Evolutionary conservation across 2,329 filamentous ascomycete species (phyloP).

Genomic region (Drechslerella dactyloides): DNA sequence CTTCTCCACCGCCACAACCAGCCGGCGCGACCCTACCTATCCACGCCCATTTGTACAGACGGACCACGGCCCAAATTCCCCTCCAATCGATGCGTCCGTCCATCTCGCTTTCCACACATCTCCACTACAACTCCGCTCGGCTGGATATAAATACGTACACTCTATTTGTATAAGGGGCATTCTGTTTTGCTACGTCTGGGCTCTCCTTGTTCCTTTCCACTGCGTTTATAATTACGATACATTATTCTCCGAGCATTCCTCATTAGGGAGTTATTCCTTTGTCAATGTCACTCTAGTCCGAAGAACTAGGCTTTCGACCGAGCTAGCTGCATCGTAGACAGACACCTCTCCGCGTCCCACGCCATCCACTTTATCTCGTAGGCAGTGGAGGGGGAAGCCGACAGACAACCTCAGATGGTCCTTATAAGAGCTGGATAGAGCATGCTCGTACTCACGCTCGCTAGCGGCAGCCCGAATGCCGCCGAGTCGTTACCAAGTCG

Average conservation of each 20-base stretch:
- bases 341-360: neutral
- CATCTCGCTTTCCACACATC: conserved; percentile 2
- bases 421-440: no score
- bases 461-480: no score
- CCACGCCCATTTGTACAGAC: neutral
- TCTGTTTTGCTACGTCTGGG: conserved; percentile 36
- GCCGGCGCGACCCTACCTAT: neutral
- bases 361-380: no score
- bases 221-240: conserved; percentile 49
- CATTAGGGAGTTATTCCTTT: conserved; percentile 34
- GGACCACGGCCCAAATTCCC: conserved; percentile 25
- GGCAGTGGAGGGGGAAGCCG: no score
- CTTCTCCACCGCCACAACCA: conserved; percentile 15
- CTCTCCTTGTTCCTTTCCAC: conserved; percentile 29
- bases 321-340: neutral
- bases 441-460: no score
- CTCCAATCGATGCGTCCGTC: conserved; percentile 17
- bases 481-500: no score
- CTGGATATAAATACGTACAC: conserved; percentile 41
- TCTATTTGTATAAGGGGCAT: conserved; percentile 50
- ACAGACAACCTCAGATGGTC: no score
- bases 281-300: conserved; percentile 46
- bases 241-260: conserved; percentile 43
- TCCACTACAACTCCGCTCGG: conserved; percentile 19
- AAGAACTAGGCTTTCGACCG: conserved; percentile 42